Evolutionary conservation across 2,329 filamentous ascomycete species (phyloP), one percentile per base, ranked within the genome.

Genomic region (Ophiostoma sp.): DNA sequence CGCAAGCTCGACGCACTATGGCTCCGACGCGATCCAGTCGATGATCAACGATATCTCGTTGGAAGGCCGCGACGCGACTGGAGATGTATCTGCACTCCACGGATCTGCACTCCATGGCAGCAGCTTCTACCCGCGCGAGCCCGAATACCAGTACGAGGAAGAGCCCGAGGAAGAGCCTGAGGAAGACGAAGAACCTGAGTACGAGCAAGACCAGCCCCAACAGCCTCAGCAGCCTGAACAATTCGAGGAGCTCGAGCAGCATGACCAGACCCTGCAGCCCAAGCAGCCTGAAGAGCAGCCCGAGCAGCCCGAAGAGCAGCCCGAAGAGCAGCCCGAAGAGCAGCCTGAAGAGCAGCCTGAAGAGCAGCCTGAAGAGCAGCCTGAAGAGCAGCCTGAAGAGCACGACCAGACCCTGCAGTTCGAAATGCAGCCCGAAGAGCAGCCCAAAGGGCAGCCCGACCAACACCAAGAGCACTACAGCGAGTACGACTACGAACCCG

Each of bases 1-100:
- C 27, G 65, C 67, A 4, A 69, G 67, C 67, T 70, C 71, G 54
- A 70, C 69, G 1, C 65, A 72, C n/a, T 72, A 71, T 33, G 71
- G 71, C 7, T 72, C 71, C 6, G 71, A 72, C 13, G 68, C 54
- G 2, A 72, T 72, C 67, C n/a, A 68, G 66, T 66, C 67, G 6
- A 69, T 72, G 69, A 67, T 72, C 66, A 71, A 72, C 52, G 70
- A 72, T 35, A 71, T 72, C 11, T 70, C 68, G 31, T 39, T 68
- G 3, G 71, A 72, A 39, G 71, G 69, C 31, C 67, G 65, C 13
- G 71, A 70, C 4, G 71, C 68, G 20, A 62, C 68, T 3, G 48
- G 41, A 4, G 67, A 54, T 27, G 52, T 65, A 39, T 67, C 65
- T 62, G 57, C 57, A 62, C 52, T 57, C 17, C n/a, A 57, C 8